Base-by-base conservation (phyloP, 2,329 filamentous ascomycete genomes). In the Pseudocercospora fuligena region DNA sequence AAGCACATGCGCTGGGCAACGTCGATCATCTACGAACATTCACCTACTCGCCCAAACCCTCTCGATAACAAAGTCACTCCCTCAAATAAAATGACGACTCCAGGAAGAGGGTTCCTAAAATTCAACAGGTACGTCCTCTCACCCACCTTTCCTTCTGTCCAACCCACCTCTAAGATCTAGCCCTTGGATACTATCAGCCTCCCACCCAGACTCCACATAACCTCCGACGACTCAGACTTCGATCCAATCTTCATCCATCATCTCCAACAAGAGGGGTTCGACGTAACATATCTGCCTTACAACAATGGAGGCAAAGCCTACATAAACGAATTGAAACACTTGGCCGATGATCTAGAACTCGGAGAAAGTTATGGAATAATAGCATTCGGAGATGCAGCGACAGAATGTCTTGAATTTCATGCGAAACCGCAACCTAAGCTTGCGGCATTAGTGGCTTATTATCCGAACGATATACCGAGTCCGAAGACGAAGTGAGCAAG, bases 231-330 rank as follows among this genome's bases (percentile, higher is more conserved):
- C 43, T 70, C 76, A 3, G 74, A 79, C 46, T 79, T 81, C 58
- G 78, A 82, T 36, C 72, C 54, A 51, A 71, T 73, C n/a, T 73
- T 78, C 5, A 68, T 83, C 16, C 70, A 80, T 9, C 74, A 80
- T 54, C 79, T 81, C 72, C 75, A 75, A 68, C 77, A 81, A 65
- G 81, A 83, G 69, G 79, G 81, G 64, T 83, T 79, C 75, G 74
- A 80, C 40, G 76, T 78, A 6, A 76, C 71, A 21, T 82, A 80
- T 64, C 72, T 82, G 2, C 77, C 80, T 1, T 70, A 66, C 51
- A 63, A 71, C 3, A 70, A 73, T 29, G 67, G 69, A 43, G 62
- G 63, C 8, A 74, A 77, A 46, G 60, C 70, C 16, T 82, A 80
- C 72, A 67, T 71, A 16, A 73, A 68, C 6, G 68, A 73, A 7